These are phyloP conservation scores for Penicillium aurantiogriseum DNA, from an alignment of 2,329 filamentous ascomycete species.

Conservation along the genomic window DNA sequence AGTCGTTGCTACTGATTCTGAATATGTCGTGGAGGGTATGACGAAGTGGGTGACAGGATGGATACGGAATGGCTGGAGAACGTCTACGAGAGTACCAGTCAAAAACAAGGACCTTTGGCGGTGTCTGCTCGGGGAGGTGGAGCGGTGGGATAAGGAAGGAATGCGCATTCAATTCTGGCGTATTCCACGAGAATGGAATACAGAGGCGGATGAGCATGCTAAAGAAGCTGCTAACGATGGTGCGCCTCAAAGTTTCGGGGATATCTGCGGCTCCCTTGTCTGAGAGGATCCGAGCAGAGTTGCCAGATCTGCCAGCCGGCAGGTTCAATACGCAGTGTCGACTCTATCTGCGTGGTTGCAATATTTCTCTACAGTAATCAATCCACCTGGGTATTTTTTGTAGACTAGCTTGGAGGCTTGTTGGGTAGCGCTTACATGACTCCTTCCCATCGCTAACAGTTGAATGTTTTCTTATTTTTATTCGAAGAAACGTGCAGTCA, in stretches of 20 bases:
- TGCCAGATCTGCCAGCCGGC: not conserved
- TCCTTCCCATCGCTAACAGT: not conserved
- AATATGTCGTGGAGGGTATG: conserved; percentile 50
- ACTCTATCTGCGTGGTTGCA: no score
- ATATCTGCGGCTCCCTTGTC: not conserved
- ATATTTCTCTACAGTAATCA: no score
- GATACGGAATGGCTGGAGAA: conserved; percentile 44
- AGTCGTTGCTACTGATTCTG: conserved; percentile 56
- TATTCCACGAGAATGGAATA: not conserved
- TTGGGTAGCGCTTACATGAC: not conserved
- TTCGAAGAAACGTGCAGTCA: not conserved
- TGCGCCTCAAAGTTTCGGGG: not conserved
- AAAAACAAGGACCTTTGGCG: conserved; percentile 46
- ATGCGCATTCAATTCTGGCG: conserved; percentile 18
- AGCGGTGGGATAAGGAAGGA: conserved; percentile 28
- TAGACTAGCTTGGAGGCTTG: not conserved
- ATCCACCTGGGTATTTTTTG: no score
- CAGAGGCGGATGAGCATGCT: not conserved
- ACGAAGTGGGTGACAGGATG: conserved; percentile 45
- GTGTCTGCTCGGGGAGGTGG: conserved; percentile 45
- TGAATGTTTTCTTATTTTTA: not conserved
- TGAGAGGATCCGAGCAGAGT: not conserved
- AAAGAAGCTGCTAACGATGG: not conserved
- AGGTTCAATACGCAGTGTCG: not conserved
- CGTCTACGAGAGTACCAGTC: accelerated